A percentile compares a stretch with the other conserved stretches of the same genome.
Conservation (phyloP, 2,329 filamentous ascomycete species). For the Fusarium nisikadoi region DNA sequence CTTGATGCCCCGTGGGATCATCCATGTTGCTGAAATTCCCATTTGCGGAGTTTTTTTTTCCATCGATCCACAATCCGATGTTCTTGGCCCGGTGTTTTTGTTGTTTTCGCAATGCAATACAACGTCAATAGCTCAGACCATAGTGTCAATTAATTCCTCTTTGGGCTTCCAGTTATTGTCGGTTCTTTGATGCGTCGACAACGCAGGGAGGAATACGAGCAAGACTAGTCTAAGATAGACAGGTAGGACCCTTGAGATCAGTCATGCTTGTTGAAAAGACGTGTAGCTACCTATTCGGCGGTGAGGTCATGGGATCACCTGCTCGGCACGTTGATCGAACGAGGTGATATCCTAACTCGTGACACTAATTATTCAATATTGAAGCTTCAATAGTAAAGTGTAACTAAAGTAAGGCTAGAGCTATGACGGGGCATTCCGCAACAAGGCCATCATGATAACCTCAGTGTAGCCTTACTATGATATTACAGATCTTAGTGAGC, state of each 20-base stretch:
- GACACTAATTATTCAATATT: not conserved
- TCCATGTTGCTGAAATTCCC: conserved; percentile 26
- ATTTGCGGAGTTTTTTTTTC: conserved; percentile 22
- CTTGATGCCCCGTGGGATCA: not conserved
- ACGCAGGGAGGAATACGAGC: conserved; percentile 38
- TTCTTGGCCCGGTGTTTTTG: not conserved
- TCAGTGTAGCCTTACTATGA: not conserved
- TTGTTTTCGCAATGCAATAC: conserved; percentile 2
- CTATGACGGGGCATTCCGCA: conserved; percentile 6
- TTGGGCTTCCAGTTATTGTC: conserved; percentile 7
- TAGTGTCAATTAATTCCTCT: conserved; percentile 8
- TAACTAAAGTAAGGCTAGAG: not conserved
- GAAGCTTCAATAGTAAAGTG: not conserved
- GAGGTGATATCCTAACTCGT: not conserved
- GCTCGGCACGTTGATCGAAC: conserved; percentile 9
- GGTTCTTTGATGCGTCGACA: conserved; percentile 14
- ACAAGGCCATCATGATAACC: not conserved
- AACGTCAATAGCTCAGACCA: conserved; percentile 22
- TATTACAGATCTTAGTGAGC: not conserved
- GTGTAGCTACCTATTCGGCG: not conserved
- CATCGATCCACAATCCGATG: conserved; percentile 16
- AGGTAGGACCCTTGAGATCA: conserved; percentile 19
- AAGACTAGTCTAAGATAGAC: conserved; percentile 15
- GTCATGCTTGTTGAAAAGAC: not conserved
- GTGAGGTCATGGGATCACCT: conserved; percentile 34